Evolutionary conservation across 225 moss, liverwort and hornwort species (phyloP).

Genomic region (Marchantia paleacea): DNA sequence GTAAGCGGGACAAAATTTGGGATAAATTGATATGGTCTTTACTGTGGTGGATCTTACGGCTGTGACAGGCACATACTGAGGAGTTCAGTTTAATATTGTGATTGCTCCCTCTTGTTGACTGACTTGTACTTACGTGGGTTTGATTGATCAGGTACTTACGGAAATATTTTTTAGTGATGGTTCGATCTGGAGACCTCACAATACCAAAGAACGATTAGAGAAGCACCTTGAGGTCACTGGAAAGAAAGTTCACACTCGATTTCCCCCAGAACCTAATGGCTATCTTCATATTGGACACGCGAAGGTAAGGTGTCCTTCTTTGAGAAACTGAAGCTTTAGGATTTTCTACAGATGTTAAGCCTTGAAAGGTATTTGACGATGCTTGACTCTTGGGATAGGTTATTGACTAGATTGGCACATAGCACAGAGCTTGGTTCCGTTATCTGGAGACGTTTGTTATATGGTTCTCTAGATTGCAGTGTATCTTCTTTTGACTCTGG

Average conservation of each 20-base stretch:
- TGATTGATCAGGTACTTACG: constrained; percentile 71
- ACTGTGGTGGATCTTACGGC: no score
- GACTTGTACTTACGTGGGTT: constrained; percentile 15
- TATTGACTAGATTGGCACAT: background rate
- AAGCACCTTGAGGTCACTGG: constrained; percentile 73
- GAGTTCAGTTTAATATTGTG: background rate
- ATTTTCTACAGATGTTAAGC: background rate
- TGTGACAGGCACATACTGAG: no score
- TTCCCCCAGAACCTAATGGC: constrained; percentile 97
- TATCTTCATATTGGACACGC: constrained; percentile 98
- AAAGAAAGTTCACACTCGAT: constrained; percentile 71
- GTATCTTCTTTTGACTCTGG: background rate
- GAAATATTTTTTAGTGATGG: constrained; percentile 89
- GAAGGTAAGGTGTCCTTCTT: constrained; percentile 48
- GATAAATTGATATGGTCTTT: no score
- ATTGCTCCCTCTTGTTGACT: background rate
- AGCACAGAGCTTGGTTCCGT: background rate
- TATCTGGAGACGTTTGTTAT: background rate
- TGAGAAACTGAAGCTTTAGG: background rate
- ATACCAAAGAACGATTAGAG: constrained; percentile 67
- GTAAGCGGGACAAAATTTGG: no score
- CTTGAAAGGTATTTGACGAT: background rate
- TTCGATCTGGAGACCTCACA: constrained; percentile 72
- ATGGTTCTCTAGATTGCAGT: background rate
- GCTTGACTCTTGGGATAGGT: background rate